These are phyloP conservation scores for Elymus sibiricus DNA, from an alignment of 176 grass and related monocot genomes.

Conservation along the genomic window DNA sequence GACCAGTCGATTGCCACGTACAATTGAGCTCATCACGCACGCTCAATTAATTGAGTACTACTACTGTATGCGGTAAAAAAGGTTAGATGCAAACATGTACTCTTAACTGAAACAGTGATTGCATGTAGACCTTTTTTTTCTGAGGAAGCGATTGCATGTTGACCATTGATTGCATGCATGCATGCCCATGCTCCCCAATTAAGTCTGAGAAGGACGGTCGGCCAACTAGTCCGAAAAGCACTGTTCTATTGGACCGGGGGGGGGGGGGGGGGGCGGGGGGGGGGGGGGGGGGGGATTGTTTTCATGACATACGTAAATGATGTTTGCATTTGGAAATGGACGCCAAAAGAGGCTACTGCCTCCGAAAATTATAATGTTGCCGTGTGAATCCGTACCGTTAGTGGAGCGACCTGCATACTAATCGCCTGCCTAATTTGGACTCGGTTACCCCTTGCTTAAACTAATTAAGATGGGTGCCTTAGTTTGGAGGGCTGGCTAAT, in stretches of 20 bases:
- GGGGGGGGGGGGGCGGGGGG: too few relatives aligned
- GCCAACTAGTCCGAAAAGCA: neutral
- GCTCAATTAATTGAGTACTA: neutral
- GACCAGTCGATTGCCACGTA: neutral
- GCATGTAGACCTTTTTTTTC: too few relatives aligned
- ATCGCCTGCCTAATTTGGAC: conserved; percentile 16
- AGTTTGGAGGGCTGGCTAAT: neutral
- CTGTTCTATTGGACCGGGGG: conserved; percentile 11
- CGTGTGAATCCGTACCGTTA: conserved; percentile 41
- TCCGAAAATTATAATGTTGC: neutral
- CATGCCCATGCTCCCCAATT: neutral
- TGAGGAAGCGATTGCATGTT: neutral
- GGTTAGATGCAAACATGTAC: neutral
- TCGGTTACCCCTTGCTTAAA: conserved; percentile 24
- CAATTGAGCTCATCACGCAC: neutral
- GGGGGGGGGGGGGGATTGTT: neutral
- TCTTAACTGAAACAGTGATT: neutral
- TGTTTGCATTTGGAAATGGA: conserved; percentile 1
- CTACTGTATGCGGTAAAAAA: neutral
- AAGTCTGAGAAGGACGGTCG: neutral
- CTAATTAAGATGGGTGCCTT: neutral
- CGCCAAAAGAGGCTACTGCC: neutral
- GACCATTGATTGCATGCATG: neutral
- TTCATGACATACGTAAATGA: neutral
- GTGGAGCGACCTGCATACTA: conserved; percentile 21